Percentiles rank a stretch among this genome's conserved stretches.
Evolutionary conservation across 495 filamentous ascomycete genomes (phyloP).

Genomic region (Trichoderma gamsii): DNA sequence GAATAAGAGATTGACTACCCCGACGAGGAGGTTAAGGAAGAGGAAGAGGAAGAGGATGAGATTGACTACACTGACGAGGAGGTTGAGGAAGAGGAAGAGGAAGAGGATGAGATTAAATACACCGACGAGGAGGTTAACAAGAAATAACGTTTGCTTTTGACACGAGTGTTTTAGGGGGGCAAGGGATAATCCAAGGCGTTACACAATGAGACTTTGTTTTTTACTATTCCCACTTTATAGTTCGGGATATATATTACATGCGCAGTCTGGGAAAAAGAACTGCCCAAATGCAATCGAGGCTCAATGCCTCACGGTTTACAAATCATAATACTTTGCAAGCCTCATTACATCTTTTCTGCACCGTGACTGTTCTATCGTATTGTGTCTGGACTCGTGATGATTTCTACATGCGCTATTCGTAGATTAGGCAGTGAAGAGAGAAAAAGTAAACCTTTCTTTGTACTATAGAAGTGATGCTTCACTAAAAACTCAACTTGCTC

Average conservation of each 20-base stretch:
- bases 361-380: not conserved
- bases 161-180: slow-evolving; percentile 24
- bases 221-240: slow-evolving; percentile 14
- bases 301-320: not conserved
- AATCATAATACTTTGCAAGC: not conserved
- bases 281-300: slow-evolving; percentile 12
- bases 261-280: slow-evolving; percentile 7
- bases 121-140: too few relatives aligned
- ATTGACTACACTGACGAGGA: too few relatives aligned
- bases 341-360: not conserved
- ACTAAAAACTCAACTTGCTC: not conserved
- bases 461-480: too few relatives aligned
- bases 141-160: slow-evolving; percentile 27
- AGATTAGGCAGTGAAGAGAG: too few relatives aligned
- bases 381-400: too few relatives aligned
- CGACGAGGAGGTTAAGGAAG: too few relatives aligned
- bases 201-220: slow-evolving; percentile 21
- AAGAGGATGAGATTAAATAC: too few relatives aligned
- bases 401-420: too few relatives aligned
- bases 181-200: slow-evolving; percentile 19
- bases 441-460: too few relatives aligned
- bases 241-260: slow-evolving; percentile 34
- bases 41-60: too few relatives aligned
- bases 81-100: too few relatives aligned
- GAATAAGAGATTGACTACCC: too few relatives aligned